Base-by-base conservation (phyloP, 352 stramenopile species). In the Globisporangium alternatum region DNA sequence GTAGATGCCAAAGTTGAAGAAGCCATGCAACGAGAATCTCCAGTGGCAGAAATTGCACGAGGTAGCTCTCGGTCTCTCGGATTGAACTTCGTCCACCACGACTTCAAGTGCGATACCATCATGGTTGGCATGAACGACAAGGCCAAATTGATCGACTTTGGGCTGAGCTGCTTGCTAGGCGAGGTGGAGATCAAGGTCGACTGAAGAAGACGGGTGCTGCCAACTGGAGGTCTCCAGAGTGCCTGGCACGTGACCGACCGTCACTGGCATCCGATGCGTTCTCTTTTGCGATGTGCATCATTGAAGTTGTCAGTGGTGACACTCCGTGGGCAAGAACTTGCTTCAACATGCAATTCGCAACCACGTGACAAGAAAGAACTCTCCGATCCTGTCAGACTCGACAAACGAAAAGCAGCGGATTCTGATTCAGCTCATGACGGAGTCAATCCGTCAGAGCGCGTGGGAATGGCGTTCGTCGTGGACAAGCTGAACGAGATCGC, bases 121-220 rank as follows among this genome's bases (percentile, higher is more conserved):
- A 57, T 74, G 53, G 61, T 74, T 13, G 67, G 56, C 15, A 30
- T 51, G 25, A 56, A 71, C 48, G 63, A 64, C n/a, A 67, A 64
- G 13, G 69, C 56, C 7, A 69, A 70, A 63, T 49, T 76, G 19
- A 67, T 62, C 22, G 70, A 76, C 57, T 76, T 76, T 48, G 66
- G 66, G 6, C 9, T 10, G 33, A 39, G 33, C 33, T 39, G 33
- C 9, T 10, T 39, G 33, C 41, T 48, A 2, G n/a, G 19, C 41
- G 41, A 48, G 15, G 41, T 6, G 41, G 41, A 48, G 15, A 48
- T 48, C 41, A 19, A 48, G 15, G n/a, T 48, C 41, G 41, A 48
- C 13, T 43, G 37, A 39, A 69, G 41, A 67, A 62, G 9, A 89
- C 88, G 81, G 66, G 83, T 52, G 74, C 77, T 3, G n/a, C 28